Evolutionary conservation across 2,329 filamentous ascomycete species (phyloP).

Genomic region (Aureobasidium sp.): DNA sequence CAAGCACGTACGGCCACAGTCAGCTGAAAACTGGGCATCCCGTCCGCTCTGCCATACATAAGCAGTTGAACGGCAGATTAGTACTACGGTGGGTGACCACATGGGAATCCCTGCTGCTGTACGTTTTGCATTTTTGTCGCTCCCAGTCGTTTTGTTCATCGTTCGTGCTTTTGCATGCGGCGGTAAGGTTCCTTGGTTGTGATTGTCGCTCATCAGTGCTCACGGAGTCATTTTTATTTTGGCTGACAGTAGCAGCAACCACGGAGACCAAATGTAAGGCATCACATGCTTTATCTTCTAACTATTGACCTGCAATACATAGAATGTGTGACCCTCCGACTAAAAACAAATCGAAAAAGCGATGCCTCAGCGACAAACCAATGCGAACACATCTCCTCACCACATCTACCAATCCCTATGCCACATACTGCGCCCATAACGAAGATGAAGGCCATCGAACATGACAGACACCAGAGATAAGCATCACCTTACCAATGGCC

Average conservation of each 20-base stretch:
- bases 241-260: neutral
- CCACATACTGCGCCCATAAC: neutral
- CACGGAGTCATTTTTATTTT: no score
- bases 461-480: neutral
- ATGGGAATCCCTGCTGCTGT: no score
- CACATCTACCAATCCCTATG: neutral
- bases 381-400: neutral
- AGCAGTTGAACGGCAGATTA: no score
- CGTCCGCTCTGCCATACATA: no score
- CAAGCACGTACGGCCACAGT: no score
- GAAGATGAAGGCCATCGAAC: neutral
- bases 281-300: neutral
- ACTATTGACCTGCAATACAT: neutral
- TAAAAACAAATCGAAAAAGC: neutral
- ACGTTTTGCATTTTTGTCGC: no score
- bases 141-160: no score
- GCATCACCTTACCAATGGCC: neutral
- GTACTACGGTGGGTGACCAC: no score
- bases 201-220: no score
- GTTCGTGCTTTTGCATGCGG: no score
- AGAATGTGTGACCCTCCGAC: neutral
- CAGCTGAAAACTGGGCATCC: no score
- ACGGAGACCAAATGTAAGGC: neutral
- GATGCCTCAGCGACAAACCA: neutral
- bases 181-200: no score